Evolutionary conservation across 257 asterid genomes (phyloP), one percentile per base, ranked within the genome.

Genomic region (Phtheirospermum japonicum): DNA sequence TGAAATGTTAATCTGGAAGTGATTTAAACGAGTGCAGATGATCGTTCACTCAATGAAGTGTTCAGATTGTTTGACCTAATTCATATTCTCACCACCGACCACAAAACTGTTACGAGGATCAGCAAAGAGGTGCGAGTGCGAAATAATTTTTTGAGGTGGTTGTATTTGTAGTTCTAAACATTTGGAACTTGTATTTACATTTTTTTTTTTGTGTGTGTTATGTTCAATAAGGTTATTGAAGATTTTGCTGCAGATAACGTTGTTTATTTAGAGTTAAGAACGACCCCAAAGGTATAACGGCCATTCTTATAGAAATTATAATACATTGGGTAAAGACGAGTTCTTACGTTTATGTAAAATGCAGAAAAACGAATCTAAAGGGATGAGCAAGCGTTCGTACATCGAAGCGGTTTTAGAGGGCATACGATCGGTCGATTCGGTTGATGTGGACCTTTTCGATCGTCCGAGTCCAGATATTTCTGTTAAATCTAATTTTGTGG

Each of bases 241-340:
- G 99, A 92, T 78, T 92, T 92, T 75, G 90, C 95, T 34, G 90
- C 93, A 28, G 99, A 92, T 69, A 92, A 85, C 67, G 99, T 89
- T 66, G 83, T 84, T 53, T 89, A 92, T 72, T 80, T 92, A 81
- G 99, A 92, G 72, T 57, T 92, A 34, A 84, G 99, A 79, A 87
- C 97, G 2, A 90, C 97, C 69, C 97, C 97, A 0, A 90, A 90
- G 97, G 97, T 88, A 77, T 49, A 57, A 17, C 28, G 16, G 16
- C 13, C 54, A 13, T 57, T 73, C 30, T 14, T 32, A 39, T 36
- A 4, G 8, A 45, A 39, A 23, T 12, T 43, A 19, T 49, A 40
- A 66, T 40, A 8, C 0, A 45, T 60, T 48, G 34, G 30, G 39
- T 28, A 43, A 30, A 6, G 31, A 26, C 30, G 59, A 20, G 11